Base-by-base conservation (phyloP, 2,329 filamentous ascomycete genomes). In the Blumeria graminis region DNA sequence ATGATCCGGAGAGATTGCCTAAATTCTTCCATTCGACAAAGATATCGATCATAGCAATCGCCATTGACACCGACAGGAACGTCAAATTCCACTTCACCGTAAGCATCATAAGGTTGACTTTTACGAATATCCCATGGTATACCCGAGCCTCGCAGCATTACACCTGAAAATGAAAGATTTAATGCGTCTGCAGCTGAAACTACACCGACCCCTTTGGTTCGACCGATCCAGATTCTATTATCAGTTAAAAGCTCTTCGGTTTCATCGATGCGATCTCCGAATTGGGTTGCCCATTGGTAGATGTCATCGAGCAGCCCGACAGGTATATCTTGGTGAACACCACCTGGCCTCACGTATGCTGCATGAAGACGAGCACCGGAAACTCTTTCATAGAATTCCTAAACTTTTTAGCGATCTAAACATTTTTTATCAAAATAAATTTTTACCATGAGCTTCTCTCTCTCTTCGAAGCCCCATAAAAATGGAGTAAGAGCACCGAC, bases 311-410 rank as follows among this genome's bases (percentile, higher is more conserved):
- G 81, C 50, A 98, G 81, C 62, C 92, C 92, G 59, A 94, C 67
- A 34, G 92, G 92, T 50, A 98, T 77, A 73, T 98, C 92, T 71
- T 96, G 89, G 66, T 88, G 86, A 57, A 98, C 92, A 72, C 92
- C 92, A 66, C 92, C 92, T 52, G 92, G 92, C 64, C 92, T 86
- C 65, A 98, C 84, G 69, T 98, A 98, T 65, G 92, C 92, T 58
- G 92, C 86, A 73, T 98, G 92, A 55, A 98, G 80, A 75, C 92
- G 92, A 63, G 92, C 92, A 68, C 92, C 92, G 43, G 92, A 98
- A 58, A 98, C 93, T 74, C 92, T 88, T 72, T 98, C 92, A 70
- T 98, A 98, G 74, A 98, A 98, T 81, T 98, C 92, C 90, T 96
- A n/a, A 62, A 56, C 60, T 58, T 52, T n/a, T 43, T 43, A n/a